A percentile compares a stretch with the other conserved stretches of the same genome.
Conservation (phyloP, 768 basidiomycete species). For the Naganishia friedmannii region DNA sequence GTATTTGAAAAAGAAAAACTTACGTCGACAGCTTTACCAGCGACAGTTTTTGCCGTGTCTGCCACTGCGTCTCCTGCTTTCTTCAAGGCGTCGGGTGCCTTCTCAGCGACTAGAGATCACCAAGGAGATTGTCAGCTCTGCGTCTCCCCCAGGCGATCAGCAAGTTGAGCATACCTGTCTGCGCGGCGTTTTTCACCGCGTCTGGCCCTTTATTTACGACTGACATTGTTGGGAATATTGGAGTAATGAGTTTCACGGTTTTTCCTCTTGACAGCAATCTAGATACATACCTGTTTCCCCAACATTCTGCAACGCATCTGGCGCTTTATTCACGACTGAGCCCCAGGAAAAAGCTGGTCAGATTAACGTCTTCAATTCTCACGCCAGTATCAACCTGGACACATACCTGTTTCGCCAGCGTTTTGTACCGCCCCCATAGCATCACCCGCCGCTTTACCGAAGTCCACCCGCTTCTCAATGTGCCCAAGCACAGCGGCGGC, state of each 20-base stretch:
- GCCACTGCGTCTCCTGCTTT: background rate
- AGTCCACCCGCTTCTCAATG: background rate
- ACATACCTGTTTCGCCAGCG: background rate
- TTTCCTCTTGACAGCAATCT: no score
- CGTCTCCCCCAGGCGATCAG: no score
- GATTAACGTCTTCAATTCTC: no score
- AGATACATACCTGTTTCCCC: background rate
- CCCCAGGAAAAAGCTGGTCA: no score
- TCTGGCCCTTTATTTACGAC: no score
- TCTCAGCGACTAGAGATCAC: background rate
- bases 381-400: no score
- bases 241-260: no score
- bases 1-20: background rate
- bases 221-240: no score
- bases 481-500: background rate
- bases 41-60: background rate
- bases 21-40: slow-evolving; percentile 1
- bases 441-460: background rate
- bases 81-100: background rate
- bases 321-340: background rate
- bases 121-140: background rate
- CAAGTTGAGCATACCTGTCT: no score
- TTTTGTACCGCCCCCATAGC: no score
- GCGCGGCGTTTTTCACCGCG: no score
- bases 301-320: no score